Evolutionary conservation across 208 protist species (phyloP).

Genomic region (Porcisia hertigi): DNA sequence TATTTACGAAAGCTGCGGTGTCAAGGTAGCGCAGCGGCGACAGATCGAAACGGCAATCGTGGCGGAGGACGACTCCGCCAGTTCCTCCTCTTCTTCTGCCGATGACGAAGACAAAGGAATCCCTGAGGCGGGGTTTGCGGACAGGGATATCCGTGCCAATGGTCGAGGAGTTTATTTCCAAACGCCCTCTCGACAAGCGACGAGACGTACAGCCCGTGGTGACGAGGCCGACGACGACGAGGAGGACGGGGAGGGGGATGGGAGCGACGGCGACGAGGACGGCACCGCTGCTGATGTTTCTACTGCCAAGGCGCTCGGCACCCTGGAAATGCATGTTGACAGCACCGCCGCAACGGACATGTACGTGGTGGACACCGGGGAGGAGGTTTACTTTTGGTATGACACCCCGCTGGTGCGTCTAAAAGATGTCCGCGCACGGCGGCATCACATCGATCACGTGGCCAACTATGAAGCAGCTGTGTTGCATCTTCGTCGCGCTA

Average conservation of each 20-base stretch:
- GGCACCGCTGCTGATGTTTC: not conserved
- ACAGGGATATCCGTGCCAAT: not conserved
- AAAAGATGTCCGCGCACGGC: slow-evolving; percentile 36
- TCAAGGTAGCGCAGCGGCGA: slow-evolving; percentile 47
- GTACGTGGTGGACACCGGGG: slow-evolving; percentile 46
- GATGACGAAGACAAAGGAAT: slow-evolving; percentile 5
- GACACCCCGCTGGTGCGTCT: slow-evolving; percentile 68
- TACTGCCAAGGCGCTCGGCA: slow-evolving; percentile 22
- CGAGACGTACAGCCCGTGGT: not conserved
- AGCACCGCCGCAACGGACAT: slow-evolving; percentile 15
- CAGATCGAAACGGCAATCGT: slow-evolving; percentile 7
- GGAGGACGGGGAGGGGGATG: slow-evolving; percentile 25
- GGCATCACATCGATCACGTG: slow-evolving; percentile 38
- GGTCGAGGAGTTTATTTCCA: not conserved
- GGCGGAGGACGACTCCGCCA: slow-evolving; percentile 1
- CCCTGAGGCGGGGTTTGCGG: slow-evolving; percentile 5
- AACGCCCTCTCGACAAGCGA: not conserved
- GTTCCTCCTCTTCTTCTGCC: not conserved
- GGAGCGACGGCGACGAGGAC: slow-evolving; percentile 9
- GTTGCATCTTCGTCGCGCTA: slow-evolving; percentile 73
- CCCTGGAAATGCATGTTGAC: slow-evolving; percentile 37
- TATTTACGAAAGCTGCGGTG: slow-evolving; percentile 75
- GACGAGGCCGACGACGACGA: slow-evolving; percentile 11
- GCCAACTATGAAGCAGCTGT: slow-evolving; percentile 69
- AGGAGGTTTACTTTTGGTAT: slow-evolving; percentile 78